Evolutionary conservation across 2,329 filamentous ascomycete species (phyloP).

Genomic region (Clarireedia hainanense): DNA sequence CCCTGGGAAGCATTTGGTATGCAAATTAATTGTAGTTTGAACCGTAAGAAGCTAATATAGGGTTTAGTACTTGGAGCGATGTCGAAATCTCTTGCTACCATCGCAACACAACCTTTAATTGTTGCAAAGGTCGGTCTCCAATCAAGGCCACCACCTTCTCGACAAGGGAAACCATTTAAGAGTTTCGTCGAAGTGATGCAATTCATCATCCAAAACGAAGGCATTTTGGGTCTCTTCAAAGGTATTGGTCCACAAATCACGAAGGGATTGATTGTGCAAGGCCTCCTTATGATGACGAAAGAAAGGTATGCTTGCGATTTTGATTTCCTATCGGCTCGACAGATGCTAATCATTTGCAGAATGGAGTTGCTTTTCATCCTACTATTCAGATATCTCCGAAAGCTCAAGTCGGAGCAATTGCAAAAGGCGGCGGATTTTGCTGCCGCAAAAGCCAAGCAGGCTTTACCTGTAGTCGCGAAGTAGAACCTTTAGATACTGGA

Average conservation of each 20-base stretch:
- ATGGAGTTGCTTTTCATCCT: constrained; percentile 85
- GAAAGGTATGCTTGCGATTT: constrained; percentile 56
- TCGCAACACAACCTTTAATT: constrained; percentile 89
- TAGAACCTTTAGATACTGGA: constrained; percentile 14
- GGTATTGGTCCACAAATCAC: constrained; percentile 89
- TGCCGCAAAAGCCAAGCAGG: constrained; percentile 47
- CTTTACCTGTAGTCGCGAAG: constrained; percentile 24
- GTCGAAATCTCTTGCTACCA: constrained; percentile 86
- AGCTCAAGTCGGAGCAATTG: constrained; percentile 61
- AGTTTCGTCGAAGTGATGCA: constrained; percentile 90
- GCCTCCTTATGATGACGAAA: constrained; percentile 98
- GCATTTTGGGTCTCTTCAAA: constrained; percentile 80
- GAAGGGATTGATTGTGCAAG: constrained; percentile 90
- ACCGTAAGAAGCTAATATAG: background rate
- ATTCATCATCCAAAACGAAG: constrained; percentile 88
- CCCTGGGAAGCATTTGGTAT: constrained; percentile 87
- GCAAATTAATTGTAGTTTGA: constrained; percentile 31
- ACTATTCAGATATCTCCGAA: constrained; percentile 73
- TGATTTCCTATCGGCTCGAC: background rate
- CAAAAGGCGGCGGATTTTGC: constrained; percentile 57
- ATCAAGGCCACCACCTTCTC: constrained; percentile 77
- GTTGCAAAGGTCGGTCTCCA: constrained; percentile 97
- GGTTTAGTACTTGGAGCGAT: constrained; percentile 74
- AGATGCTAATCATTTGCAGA: constrained; percentile 34
- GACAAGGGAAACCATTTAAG: constrained; percentile 86